Evolutionary conservation across 352 stramenopile genomes (phyloP).

Genomic region (Pythium periplocum): DNA sequence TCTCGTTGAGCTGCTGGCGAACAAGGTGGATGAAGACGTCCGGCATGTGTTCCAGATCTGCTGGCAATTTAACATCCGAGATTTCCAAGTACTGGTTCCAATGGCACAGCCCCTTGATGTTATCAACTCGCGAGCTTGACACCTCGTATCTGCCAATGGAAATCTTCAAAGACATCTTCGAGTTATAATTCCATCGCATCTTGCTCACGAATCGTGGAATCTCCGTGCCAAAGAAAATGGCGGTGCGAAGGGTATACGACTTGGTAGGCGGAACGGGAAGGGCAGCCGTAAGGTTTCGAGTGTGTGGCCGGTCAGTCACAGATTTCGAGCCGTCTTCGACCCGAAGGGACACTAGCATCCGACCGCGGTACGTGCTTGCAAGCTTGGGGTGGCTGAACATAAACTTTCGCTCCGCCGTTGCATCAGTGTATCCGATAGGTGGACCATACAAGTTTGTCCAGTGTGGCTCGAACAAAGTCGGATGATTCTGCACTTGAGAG

Average conservation of each 20-base stretch:
- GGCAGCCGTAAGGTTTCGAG: conserved; percentile 42
- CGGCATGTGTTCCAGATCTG: conserved; percentile 65
- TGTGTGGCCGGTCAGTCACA: conserved; percentile 60
- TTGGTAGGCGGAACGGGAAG: conserved; percentile 28
- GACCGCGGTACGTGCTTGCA: conserved; percentile 76
- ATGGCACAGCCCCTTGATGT: conserved; percentile 63
- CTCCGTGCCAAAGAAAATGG: conserved; percentile 75
- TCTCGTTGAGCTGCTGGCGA: conserved; percentile 46
- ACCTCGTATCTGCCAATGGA: conserved; percentile 57
- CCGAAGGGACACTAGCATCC: conserved; percentile 59
- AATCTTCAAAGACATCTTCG: conserved; percentile 70
- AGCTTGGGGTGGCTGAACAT: conserved; percentile 64
- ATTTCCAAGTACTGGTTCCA: conserved; percentile 78
- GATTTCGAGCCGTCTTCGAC: conserved; percentile 66
- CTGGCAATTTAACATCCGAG: conserved; percentile 47
- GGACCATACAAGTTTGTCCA: conserved; percentile 86
- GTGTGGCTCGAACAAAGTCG: conserved; percentile 41
- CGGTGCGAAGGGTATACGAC: conserved; percentile 53
- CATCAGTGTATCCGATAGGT: conserved; percentile 49
- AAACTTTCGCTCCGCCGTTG: conserved; percentile 24
- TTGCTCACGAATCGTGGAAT: conserved; percentile 72
- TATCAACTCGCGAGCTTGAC: conserved; percentile 49
- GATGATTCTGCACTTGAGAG: conserved; percentile 56
- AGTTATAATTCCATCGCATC: conserved; percentile 62
- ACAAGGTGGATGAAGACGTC: conserved; percentile 81